Percentiles rank a stretch among this genome's conserved stretches.
phyloP scores from a whole-genome alignment of 352 stramenopile genomes.

The Pythium coloratum region DNA sequence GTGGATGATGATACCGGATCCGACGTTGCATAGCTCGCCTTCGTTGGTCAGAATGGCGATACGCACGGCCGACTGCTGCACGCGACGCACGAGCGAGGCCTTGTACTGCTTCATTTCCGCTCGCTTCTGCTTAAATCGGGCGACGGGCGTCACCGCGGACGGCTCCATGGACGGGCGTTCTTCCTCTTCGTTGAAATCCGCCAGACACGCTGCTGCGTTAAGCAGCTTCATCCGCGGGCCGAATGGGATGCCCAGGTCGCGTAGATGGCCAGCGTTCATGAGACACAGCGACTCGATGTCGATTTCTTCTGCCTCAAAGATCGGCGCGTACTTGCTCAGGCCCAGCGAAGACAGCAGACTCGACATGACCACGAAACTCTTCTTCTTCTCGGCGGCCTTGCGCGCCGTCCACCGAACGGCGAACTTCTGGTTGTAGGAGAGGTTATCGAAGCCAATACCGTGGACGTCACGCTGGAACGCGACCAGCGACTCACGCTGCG shows the following conservation, averaged over 20 bases:
- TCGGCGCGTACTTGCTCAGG: constrained; percentile 80
- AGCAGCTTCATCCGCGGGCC: constrained; percentile 84
- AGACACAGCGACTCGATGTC: constrained; percentile 85
- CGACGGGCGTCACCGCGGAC: constrained; percentile 66
- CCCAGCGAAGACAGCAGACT: constrained; percentile 75
- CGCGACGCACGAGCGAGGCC: constrained; percentile 77
- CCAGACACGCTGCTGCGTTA: constrained; percentile 78
- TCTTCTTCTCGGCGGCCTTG: constrained; percentile 86
- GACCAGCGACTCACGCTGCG: constrained; percentile 78
- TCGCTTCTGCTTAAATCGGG: constrained; percentile 75
- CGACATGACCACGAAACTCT: constrained; percentile 87
- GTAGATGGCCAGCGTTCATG: constrained; percentile 85
- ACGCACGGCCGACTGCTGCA: constrained; percentile 84
- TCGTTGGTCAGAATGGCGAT: constrained; percentile 86
- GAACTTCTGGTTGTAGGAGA: constrained; percentile 87
- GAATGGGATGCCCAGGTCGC: constrained; percentile 82
- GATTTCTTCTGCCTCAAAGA: constrained; percentile 89
- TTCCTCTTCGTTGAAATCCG: constrained; percentile 82
- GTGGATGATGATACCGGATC: constrained; percentile 86
- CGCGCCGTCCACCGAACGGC: constrained; percentile 78
- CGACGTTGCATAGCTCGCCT: constrained; percentile 83
- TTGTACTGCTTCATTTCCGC: constrained; percentile 87
- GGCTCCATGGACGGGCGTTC: constrained; percentile 67
- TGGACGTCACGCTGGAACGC: constrained; percentile 87
- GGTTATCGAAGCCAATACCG: constrained; percentile 81